Evolutionary conservation across 2,329 filamentous ascomycete genomes (phyloP).

Genomic region (Didymosphaeria variabile): DNA sequence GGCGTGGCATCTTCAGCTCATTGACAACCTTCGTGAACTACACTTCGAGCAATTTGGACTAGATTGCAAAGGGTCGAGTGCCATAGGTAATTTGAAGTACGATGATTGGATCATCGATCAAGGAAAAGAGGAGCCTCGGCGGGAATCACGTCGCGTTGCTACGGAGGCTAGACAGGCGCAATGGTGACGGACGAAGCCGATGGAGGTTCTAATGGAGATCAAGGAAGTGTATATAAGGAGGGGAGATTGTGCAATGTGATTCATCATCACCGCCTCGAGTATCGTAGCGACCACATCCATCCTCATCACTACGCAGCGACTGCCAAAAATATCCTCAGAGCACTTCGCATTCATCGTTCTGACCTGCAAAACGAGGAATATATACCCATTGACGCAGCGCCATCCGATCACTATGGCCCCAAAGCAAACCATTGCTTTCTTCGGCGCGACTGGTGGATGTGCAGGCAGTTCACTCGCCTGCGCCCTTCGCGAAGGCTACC

Average conservation of each 20-base stretch:
- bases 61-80: background rate
- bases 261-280: too few relatives aligned
- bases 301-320: too few relatives aligned
- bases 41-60: background rate
- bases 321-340: too few relatives aligned
- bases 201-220: too few relatives aligned
- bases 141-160: too few relatives aligned
- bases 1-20: background rate
- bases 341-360: too few relatives aligned
- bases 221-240: too few relatives aligned
- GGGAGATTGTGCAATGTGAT: too few relatives aligned
- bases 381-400: background rate
- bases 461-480: conserved; percentile 55
- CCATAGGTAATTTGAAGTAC: background rate
- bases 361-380: background rate
- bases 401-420: conserved; percentile 19
- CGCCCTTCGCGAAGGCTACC: conserved; percentile 56
- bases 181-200: too few relatives aligned
- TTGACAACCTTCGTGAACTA: background rate
- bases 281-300: too few relatives aligned
- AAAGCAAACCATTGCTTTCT: conserved; percentile 56
- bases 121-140: background rate
- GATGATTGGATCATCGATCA: background rate
- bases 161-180: too few relatives aligned
- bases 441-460: conserved; percentile 63